Evolutionary conservation across 495 filamentous ascomycete species (phyloP), one percentile per base, ranked within the genome.

Genomic region (Aspergillus homomorphus): DNA sequence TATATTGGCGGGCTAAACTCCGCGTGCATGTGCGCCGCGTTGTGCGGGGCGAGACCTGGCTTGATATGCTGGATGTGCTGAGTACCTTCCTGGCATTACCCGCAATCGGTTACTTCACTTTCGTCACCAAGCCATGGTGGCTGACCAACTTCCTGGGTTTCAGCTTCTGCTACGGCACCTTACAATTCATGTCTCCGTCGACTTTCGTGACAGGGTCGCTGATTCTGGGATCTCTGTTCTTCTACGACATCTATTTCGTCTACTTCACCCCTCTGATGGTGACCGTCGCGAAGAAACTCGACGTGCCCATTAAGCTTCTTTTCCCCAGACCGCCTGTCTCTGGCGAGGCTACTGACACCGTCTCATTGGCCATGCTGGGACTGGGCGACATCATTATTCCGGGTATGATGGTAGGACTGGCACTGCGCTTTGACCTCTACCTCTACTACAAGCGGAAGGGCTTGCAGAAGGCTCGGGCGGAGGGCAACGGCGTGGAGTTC

Each of bases 261-360:
- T 98, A 97, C 68, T 98, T 89, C 70, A 98, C 94, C 0, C 94
- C 94, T 1, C 80, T 94, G 65, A 98, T 98, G 94, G 88, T 97
- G 12, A 93, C 92, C 0, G 94, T 98, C 23, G 94, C 94, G 12
- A 96, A 85, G 10, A 85, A 84, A 38, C 77, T 98, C 24, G 94
- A 98, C 67, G 88, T 93, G 3, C 94, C 94, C 0, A 96, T 96
- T 67, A 98, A 97, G 64, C 84, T 98, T 1, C 77, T 96, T 0
- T 96, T 97, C 62, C 88, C 89, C 19, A 83, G 89, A 15, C 84
- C 88, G 0, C 61, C 77, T 3, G 66, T 64, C 18, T 68, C 76
- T 1, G 66, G 63, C 43, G 66, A 73, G 4, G 72, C 75, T 22
- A 68, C 77, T 16, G 67, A 68, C 26, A 69, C 67, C 21, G 56